Conservation (phyloP, 2,329 filamentous ascomycete genomes). For the Cercospora janseana region DNA sequence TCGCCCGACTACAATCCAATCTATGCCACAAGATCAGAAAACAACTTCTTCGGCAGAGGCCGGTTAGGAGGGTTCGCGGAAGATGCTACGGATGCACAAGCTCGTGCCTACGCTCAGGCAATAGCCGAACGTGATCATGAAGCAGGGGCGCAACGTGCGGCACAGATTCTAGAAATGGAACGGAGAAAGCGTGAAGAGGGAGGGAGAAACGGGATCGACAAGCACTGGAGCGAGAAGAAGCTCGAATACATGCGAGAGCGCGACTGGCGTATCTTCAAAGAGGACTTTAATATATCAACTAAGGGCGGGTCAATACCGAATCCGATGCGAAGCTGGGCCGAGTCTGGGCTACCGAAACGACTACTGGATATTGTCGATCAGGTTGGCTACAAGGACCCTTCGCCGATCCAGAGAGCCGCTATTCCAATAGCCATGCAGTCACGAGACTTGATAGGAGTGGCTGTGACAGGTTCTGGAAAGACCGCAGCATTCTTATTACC, state of each 20-base stretch:
- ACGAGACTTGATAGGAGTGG: slow-evolving; percentile 95
- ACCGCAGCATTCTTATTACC: slow-evolving; percentile 93
- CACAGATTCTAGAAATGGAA: slow-evolving; percentile 82
- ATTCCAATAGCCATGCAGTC: slow-evolving; percentile 93
- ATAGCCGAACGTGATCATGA: slow-evolving; percentile 73
- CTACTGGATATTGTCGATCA: slow-evolving; percentile 77
- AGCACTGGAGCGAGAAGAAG: slow-evolving; percentile 93
- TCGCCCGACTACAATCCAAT: slow-evolving; percentile 78
- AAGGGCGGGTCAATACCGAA: slow-evolving; percentile 91
- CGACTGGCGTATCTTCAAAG: slow-evolving; percentile 99
- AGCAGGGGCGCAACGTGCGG: slow-evolving; percentile 71
- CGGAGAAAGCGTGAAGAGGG: slow-evolving; percentile 70
- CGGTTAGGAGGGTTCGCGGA: slow-evolving; percentile 66
- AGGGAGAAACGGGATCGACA: slow-evolving; percentile 71
- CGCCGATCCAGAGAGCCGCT: slow-evolving; percentile 86
- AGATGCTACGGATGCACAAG: slow-evolving; percentile 51
- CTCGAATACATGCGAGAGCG: slow-evolving; percentile 92
- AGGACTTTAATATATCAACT: slow-evolving; percentile 94
- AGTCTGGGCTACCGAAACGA: slow-evolving; percentile 74
- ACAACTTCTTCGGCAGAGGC: slow-evolving; percentile 68
- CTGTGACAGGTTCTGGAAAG: slow-evolving; percentile 97
- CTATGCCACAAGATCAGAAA: slow-evolving; percentile 66
- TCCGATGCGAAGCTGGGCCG: slow-evolving; percentile 91
- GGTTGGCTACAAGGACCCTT: slow-evolving; percentile 89
- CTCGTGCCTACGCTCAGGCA: slow-evolving; percentile 61